Conservation (phyloP, 352 stramenopile species). For the Phytophthora brassicae region DNA sequence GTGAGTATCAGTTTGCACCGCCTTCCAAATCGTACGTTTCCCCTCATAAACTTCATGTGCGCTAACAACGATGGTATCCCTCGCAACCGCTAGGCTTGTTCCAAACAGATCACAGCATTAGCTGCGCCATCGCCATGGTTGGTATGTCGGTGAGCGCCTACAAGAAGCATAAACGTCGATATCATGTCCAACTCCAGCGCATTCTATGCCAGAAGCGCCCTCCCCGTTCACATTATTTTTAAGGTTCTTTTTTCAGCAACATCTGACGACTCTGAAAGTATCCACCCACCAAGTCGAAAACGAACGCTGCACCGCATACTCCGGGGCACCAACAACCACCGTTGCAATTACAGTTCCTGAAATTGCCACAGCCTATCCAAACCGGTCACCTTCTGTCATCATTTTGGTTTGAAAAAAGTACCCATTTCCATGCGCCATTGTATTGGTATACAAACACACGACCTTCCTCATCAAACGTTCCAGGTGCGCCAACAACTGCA, state of each 20-base stretch:
- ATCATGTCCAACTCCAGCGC: constrained; percentile 75
- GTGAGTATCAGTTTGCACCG: constrained; percentile 68
- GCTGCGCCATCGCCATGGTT: constrained; percentile 28
- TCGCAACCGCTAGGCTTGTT: constrained; percentile 63
- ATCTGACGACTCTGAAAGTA: constrained; percentile 67
- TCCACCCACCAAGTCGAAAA: constrained; percentile 66
- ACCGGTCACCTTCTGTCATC: constrained; percentile 52
- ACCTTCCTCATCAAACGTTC: constrained; percentile 52
- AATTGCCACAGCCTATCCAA: constrained; percentile 69
- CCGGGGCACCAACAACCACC: constrained; percentile 69
- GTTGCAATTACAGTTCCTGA: constrained; percentile 47
- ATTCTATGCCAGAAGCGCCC: constrained; percentile 74
- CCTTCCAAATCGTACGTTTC: constrained; percentile 65
- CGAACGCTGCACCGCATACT: constrained; percentile 78
- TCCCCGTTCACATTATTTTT: constrained; percentile 46
- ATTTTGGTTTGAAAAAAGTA: constrained; percentile 71
- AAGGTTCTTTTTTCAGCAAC: constrained; percentile 48
- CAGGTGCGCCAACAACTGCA: constrained; percentile 63
- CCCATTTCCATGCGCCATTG: constrained; percentile 47
- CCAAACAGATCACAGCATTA: constrained; percentile 65
- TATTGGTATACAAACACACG: constrained; percentile 81
- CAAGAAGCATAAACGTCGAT: constrained; percentile 67
- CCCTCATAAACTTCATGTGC: constrained; percentile 64
- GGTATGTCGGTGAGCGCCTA: constrained; percentile 54
- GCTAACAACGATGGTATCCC: constrained; percentile 70